A percentile compares a stretch with the other conserved stretches of the same genome.
These are phyloP conservation scores for Kwoniella bestiolae DNA, from an alignment of 768 basidiomycete species.

Conservation along the genomic window DNA sequence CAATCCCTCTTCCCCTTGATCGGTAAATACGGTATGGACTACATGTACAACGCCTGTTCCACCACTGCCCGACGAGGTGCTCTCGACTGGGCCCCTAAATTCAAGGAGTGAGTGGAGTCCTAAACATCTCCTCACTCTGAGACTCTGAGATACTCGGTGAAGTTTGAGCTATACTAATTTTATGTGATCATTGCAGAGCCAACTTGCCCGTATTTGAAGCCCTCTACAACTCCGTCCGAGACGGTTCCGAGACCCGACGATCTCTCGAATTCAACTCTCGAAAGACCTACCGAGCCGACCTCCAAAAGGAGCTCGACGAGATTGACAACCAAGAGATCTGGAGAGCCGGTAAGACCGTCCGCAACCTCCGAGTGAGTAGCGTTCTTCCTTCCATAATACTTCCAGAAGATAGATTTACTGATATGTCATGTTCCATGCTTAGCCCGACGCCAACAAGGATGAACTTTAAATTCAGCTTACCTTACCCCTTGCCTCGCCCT, in stretches of 20 bases:
- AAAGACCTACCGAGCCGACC: constrained; percentile 87
- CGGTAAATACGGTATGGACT: constrained; percentile 94
- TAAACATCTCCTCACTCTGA: not conserved
- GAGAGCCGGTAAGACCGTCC: constrained; percentile 93
- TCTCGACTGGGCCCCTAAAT: constrained; percentile 86
- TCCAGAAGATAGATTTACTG: not conserved
- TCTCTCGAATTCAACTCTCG: constrained; percentile 95
- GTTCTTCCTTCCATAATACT: not conserved
- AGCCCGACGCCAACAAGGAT: constrained; percentile 53
- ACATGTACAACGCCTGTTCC: constrained; percentile 99
- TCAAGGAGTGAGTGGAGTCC: constrained; percentile 68
- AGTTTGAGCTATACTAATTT: too few relatives aligned
- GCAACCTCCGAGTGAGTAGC: constrained; percentile 64
- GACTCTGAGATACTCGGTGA: not conserved
- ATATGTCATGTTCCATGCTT: not conserved
- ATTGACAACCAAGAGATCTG: constrained; percentile 99
- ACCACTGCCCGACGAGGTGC: constrained; percentile 99
- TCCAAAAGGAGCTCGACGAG: constrained; percentile 86
- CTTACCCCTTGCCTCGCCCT: not conserved
- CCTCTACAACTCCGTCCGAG: constrained; percentile 89
- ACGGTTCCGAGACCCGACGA: constrained; percentile 96
- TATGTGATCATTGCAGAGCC: constrained; percentile 63
- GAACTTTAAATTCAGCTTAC: constrained; percentile 40
- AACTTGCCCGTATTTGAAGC: constrained; percentile 93
- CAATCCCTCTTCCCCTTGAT: constrained; percentile 97